These are phyloP conservation scores for Dissophora ornata DNA, from an alignment of 192 early-diverging fungal species.

Conservation along the genomic window DNA sequence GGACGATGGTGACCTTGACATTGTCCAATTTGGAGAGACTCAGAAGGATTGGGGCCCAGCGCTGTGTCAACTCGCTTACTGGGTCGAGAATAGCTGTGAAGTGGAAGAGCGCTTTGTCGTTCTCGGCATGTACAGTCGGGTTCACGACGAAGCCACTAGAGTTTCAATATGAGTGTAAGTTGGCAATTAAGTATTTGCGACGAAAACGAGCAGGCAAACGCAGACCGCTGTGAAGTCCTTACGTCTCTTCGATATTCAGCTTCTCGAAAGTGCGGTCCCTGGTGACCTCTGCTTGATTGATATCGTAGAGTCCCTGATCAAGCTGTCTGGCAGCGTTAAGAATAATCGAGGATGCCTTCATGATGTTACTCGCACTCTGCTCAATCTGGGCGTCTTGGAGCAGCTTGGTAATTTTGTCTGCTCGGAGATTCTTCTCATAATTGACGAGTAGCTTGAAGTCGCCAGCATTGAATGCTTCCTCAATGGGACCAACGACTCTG, in stretches of 20 bases:
- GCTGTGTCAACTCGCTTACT: slow-evolving; percentile 81
- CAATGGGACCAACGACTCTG: slow-evolving; percentile 65
- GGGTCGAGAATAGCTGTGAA: slow-evolving; percentile 81
- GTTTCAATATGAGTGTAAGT: background rate
- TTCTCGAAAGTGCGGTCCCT: slow-evolving; percentile 35
- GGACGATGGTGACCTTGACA: slow-evolving; percentile 73
- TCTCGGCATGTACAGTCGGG: slow-evolving; percentile 29
- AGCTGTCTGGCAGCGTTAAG: slow-evolving; percentile 16
- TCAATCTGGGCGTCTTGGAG: slow-evolving; percentile 17
- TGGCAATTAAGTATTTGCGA: no score
- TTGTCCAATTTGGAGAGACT: slow-evolving; percentile 70
- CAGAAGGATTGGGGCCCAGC: slow-evolving; percentile 78
- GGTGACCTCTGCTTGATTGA: slow-evolving; percentile 22
- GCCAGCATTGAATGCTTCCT: slow-evolving; percentile 58
- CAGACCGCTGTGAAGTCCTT: no score
- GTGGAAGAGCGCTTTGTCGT: slow-evolving; percentile 46
- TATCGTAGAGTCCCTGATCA: slow-evolving; percentile 43
- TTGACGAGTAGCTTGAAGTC: slow-evolving; percentile 71
- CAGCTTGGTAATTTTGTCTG: slow-evolving; percentile 35
- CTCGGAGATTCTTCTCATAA: slow-evolving; percentile 68
- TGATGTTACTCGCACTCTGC: slow-evolving; percentile 19
- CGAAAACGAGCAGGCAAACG: no score
- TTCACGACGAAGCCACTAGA: slow-evolving; percentile 36
- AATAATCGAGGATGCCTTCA: slow-evolving; percentile 35
- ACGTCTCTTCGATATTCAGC: slow-evolving; percentile 17